Percentiles rank a stretch among this genome's conserved stretches.
Evolutionary conservation across 345 rosid genomes (phyloP).

Genomic region (Trapa incisa): DNA sequence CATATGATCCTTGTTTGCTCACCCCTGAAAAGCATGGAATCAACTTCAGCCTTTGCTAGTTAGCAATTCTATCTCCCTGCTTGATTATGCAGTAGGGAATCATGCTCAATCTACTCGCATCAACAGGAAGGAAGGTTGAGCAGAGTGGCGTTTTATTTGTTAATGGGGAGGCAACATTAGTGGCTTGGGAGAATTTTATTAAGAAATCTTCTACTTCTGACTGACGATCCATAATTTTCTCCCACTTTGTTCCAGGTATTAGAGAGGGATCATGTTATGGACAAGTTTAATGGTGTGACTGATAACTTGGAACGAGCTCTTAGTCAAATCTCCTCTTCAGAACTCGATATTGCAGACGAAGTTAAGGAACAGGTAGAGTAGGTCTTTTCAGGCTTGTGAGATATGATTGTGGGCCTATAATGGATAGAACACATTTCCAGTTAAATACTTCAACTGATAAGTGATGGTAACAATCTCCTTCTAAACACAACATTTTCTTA

Average conservation of each 20-base stretch:
- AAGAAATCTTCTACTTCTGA: no score
- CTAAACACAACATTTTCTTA: no score
- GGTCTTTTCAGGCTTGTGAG: neutral
- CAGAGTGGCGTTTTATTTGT: neutral
- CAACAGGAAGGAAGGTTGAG: neutral
- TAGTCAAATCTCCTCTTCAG: conserved; percentile 49
- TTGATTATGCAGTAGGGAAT: neutral
- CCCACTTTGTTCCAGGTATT: conserved; percentile 41
- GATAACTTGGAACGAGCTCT: conserved; percentile 57
- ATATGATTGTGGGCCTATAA: no score
- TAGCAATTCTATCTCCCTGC: neutral
- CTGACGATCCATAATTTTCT: neutral
- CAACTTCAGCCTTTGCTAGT: neutral
- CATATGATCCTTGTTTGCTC: neutral
- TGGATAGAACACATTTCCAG: no score
- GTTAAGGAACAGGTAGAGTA: conserved; percentile 81
- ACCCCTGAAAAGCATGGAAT: neutral
- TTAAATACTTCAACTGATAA: no score
- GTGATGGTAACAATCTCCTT: no score
- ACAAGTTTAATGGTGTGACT: conserved; percentile 54
- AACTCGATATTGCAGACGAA: conserved; percentile 88
- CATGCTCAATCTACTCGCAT: neutral
- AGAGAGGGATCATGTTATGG: conserved; percentile 68
- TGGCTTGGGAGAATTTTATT: no score
- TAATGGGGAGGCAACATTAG: neutral